Conservation (phyloP, 257 asterid genomes). For the Prunella vulgaris region DNA sequence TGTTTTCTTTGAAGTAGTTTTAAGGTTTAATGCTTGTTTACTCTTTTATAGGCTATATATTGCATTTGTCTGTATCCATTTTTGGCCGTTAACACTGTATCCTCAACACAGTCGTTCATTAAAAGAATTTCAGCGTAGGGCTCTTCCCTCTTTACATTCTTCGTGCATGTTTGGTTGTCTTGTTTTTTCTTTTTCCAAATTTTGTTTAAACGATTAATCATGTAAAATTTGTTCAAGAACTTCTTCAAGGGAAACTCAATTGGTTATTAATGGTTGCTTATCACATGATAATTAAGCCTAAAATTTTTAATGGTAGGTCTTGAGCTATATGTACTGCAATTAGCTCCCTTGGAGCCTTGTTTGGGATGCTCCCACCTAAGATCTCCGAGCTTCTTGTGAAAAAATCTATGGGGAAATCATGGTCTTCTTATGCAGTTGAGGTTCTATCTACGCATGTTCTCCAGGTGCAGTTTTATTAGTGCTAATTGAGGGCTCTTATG, state of each 20-base stretch:
- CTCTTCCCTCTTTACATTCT: constrained; percentile 7
- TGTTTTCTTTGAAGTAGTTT: not conserved
- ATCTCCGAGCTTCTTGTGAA: constrained; percentile 45
- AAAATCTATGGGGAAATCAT: constrained; percentile 49
- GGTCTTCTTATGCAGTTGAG: constrained; percentile 69
- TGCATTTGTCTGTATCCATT: constrained; percentile 78
- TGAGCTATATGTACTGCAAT: constrained; percentile 35
- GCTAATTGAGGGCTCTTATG: constrained; percentile 12
- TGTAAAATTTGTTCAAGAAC: not conserved
- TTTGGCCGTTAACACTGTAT: constrained; percentile 61
- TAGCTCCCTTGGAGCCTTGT: constrained; percentile 55
- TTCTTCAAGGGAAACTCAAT: not conserved
- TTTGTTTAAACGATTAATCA: not conserved
- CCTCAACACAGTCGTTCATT: constrained; percentile 58
- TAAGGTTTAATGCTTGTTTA: too few relatives aligned
- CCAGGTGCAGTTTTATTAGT: constrained; percentile 44
- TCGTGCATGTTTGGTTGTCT: not conserved
- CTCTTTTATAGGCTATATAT: constrained; percentile 47
- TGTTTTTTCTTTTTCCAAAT: not conserved
- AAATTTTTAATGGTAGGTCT: constrained; percentile 40
- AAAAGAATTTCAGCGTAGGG: constrained; percentile 51
- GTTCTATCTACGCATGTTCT: constrained; percentile 55
- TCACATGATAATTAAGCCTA: not conserved
- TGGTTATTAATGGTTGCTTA: not conserved
- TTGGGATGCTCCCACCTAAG: constrained; percentile 57